Conservation (phyloP, 2,329 filamentous ascomycete species). For the Neopestalotiopsis sp. region DNA sequence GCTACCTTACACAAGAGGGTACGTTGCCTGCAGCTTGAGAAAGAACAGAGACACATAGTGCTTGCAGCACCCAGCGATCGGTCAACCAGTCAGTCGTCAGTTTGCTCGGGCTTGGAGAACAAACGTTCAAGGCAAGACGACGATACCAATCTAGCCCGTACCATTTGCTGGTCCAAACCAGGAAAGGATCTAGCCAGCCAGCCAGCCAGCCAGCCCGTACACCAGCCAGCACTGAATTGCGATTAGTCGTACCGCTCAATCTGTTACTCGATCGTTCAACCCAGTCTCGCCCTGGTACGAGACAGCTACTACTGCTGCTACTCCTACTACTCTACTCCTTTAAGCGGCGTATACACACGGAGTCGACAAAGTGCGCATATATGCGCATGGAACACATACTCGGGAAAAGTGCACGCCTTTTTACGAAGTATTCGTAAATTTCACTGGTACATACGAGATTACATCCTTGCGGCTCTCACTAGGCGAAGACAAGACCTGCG, state of each 20-base stretch:
- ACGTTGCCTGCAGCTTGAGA: no score
- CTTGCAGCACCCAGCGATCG: no score
- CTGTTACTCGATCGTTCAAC: not conserved
- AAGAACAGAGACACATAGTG: no score
- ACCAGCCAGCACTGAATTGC: not conserved
- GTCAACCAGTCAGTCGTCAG: no score
- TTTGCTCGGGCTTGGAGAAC: no score
- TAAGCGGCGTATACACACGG: not conserved
- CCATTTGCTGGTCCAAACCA: not conserved
- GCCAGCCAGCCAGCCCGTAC: not conserved
- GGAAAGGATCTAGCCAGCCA: not conserved
- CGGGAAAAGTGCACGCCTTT: not conserved
- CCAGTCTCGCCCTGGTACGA: not conserved
- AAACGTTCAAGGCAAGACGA: no score
- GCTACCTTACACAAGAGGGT: no score
- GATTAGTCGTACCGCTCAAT: not conserved
- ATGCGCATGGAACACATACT: not conserved
- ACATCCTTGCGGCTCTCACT: constrained; percentile 18
- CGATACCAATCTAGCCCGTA: no score
- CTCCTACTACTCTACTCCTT: not conserved
- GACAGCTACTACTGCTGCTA: not conserved
- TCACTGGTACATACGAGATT: constrained; percentile 12
- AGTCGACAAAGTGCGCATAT: not conserved
- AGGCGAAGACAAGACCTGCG: not conserved
- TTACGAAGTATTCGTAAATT: not conserved